Evolutionary conservation across 345 rosid genomes (phyloP), one percentile per base, ranked within the genome.

Genomic region (Cardamine chenopodiifolia): DNA sequence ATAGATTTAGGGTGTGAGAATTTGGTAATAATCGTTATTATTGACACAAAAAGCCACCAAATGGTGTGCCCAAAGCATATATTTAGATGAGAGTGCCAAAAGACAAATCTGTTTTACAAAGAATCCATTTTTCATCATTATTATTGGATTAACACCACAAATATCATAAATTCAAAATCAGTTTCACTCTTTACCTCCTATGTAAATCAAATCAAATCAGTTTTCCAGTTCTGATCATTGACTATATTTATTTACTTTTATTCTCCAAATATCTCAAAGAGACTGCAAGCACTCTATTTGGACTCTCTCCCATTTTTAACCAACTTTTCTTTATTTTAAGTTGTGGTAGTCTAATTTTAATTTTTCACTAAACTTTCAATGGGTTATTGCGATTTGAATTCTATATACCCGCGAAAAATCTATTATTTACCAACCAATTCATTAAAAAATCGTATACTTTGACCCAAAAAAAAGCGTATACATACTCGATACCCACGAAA

Each of bases 91-190:
- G 66, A 76, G 70, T 68, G 79, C 74, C 19, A 75, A 75, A 68
- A 68, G 74, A 42, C 61, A 77, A 77, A 77, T 77, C 80, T 63
- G 70, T 76, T 70, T 77, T 76, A 25, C 53, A 34, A 76, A 61
- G 45, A 49, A 70, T 77, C 66, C 54, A 56, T 56, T 55, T 55
- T 70, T 76, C 80, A 76, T 76, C 75, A 76, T 76, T 62, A 19
- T 62, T 35, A 19, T 70, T 69, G 66, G 74, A 76, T 70, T 70
- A 54, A 70, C 66, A 45, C 50, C 47, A 63, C 60, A 54, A 62
- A 40, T 1, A 11, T 52, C 22, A 75, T 29, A 10, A 26, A 10
- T 70, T 76, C 75, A 40, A 76, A 52, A 61, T 34, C 14, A 13
- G 5, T 31, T 35, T 53, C 44, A 62, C 25, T 35, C 25, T 31